Percentiles rank a stretch among this genome's conserved stretches.
These are phyloP conservation scores for Avena insularis DNA, from an alignment of 176 grass and related monocot species.

Conservation along the genomic window DNA sequence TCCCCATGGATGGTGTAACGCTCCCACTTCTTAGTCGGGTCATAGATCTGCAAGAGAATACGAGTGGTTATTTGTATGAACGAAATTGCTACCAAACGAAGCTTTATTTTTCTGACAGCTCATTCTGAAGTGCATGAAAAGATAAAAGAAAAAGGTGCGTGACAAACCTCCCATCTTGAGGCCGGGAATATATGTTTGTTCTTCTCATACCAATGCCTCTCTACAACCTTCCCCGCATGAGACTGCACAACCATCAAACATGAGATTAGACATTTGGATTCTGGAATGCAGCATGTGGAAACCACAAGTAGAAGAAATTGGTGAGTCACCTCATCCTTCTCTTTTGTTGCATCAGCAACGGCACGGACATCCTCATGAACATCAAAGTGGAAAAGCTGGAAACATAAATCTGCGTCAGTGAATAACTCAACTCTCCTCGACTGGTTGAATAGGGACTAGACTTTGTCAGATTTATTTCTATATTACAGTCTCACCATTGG, in stretches of 20 bases:
- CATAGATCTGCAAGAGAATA: conserved; percentile 84
- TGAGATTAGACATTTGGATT: not conserved
- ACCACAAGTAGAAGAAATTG: conserved; percentile 31
- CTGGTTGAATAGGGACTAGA: not conserved
- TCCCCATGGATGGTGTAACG: conserved; percentile 98
- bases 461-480: not conserved
- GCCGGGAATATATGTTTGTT: conserved; percentile 99
- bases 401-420: conserved; percentile 16
- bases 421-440: not conserved
- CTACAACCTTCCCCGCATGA: conserved; percentile 94
- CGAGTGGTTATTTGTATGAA: not conserved
- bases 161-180: conserved; percentile 97
- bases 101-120: not conserved
- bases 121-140: not conserved
- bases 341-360: conserved; percentile 93
- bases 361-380: conserved; percentile 98
- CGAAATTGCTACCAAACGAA: not conserved
- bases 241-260: conserved; percentile 65
- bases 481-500: not conserved
- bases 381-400: conserved; percentile 99
- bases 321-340: conserved; percentile 87
- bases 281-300: conserved; percentile 1
- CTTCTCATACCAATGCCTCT: conserved; percentile 99
- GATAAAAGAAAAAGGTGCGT: not conserved
- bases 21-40: conserved; percentile 98